Evolutionary conservation across 768 basidiomycete genomes (phyloP), one percentile per base, ranked within the genome.

Genomic region (Mycena maculata): DNA sequence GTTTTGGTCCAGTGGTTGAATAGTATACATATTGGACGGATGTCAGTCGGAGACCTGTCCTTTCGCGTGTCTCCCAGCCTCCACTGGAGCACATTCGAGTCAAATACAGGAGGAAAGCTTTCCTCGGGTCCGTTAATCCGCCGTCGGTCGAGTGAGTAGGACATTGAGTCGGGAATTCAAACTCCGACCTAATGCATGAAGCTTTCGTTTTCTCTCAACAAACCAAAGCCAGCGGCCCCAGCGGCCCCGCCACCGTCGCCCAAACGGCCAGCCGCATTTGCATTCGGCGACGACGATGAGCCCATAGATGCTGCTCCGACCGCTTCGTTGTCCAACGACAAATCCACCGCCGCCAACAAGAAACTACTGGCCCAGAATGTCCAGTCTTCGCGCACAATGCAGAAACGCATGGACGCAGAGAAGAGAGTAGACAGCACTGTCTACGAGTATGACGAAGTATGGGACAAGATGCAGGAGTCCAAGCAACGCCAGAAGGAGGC

Each of bases 401-500:
- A 84, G 81, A 92, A 90, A 75, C 86, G 87, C 70, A 88, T 96
- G 80, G 89, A 93, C 68, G 87, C 87, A 54, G 96, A 96, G 76
- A 86, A 89, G 80, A 84, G 84, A 67, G 82, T 95, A 4, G 97
- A 99, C 72, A 75, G 86, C 45, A 91, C 90, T 0, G 93, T 96
- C 5, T 99, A 92, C 77, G 90, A 96, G 77, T 99, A 99, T 74
- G 98, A 99, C 76, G 96, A 94, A 78, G 90, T 99, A 5, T 99
- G 91, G 87, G 98, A 99, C 74, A 88, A 86, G 71, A 98, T 99
- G 91, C 96, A 99, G 79, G 88, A 92, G 70, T 92, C 89, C 1
- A 94, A 96, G 78, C 81, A 82, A 68, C 81, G 80, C 42, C 92
- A 92, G 74, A 93, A 95, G 74, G 86, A 87, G 71, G 84, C 81